phyloP scores from a whole-genome alignment of 768 basidiomycete genomes.

The Xerocomellus dryophilus region DNA sequence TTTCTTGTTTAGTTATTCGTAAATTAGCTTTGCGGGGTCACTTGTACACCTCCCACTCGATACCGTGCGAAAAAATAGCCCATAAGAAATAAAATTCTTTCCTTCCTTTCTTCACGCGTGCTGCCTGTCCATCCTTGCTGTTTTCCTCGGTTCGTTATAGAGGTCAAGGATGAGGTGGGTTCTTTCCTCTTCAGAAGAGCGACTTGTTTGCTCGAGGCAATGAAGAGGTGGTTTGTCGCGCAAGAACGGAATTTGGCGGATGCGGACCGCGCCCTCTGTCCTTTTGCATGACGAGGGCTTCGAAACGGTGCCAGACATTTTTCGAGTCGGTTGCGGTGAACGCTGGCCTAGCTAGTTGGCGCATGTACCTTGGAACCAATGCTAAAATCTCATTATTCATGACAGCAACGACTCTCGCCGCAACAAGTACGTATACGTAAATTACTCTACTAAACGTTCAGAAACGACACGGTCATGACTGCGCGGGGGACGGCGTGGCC shows the following conservation, averaged over 20 bases:
- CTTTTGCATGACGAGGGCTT: not conserved
- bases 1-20: constrained; percentile 26
- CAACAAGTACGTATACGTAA: constrained; percentile 7
- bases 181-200: constrained; percentile 31
- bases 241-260: constrained; percentile 16
- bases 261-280: not conserved
- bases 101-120: constrained; percentile 9
- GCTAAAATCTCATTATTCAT: constrained; percentile 23
- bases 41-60: not conserved
- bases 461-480: constrained; percentile 18
- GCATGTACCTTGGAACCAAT: too few relatives aligned
- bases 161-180: constrained; percentile 12
- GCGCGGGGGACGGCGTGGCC: constrained; percentile 31
- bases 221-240: constrained; percentile 32
- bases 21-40: too few relatives aligned
- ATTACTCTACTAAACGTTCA: constrained; percentile 20
- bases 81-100: not conserved
- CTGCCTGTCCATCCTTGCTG: constrained; percentile 14
- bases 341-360: too few relatives aligned
- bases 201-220: constrained; percentile 19
- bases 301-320: constrained; percentile 21
- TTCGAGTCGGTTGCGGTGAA: too few relatives aligned
- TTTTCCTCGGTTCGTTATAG: constrained; percentile 8
- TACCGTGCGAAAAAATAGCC: constrained; percentile 16
- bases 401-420: constrained; percentile 7